Conservation (phyloP, 768 basidiomycete species). For the Cubamyces sp. region DNA sequence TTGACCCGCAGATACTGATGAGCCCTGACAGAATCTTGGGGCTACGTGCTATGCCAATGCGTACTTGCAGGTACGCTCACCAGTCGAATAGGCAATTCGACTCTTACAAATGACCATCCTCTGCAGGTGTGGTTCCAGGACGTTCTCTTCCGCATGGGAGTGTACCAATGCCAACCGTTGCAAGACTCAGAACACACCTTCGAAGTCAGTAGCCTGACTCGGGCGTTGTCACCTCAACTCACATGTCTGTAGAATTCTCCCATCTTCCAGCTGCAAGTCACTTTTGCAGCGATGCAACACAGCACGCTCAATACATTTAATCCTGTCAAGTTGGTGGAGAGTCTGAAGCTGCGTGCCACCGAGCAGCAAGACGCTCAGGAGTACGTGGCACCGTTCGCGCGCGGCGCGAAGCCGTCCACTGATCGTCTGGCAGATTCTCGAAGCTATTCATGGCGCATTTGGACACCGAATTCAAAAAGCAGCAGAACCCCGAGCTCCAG, state of each 20-base stretch:
- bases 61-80: slow-evolving; percentile 74
- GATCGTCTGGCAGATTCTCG: slow-evolving; percentile 65
- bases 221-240: slow-evolving; percentile 9
- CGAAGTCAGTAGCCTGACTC: slow-evolving; percentile 39
- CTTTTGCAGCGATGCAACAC: slow-evolving; percentile 85
- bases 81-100: not conserved
- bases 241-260: slow-evolving; percentile 62
- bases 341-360: slow-evolving; percentile 74
- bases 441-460: slow-evolving; percentile 93
- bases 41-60: slow-evolving; percentile 98
- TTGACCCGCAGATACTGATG: not conserved
- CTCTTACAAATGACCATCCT: not conserved
- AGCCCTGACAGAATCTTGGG: slow-evolving; percentile 75
- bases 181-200: slow-evolving; percentile 49
- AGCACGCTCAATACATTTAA: slow-evolving; percentile 75
- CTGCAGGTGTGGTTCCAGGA: slow-evolving; percentile 91
- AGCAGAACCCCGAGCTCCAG: slow-evolving; percentile 61
- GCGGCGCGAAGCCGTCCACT: not conserved
- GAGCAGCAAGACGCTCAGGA: slow-evolving; percentile 99
- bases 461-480: slow-evolving; percentile 86
- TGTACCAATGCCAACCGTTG: slow-evolving; percentile 75
- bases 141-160: slow-evolving; percentile 75
- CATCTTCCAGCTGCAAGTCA: slow-evolving; percentile 76
- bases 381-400: slow-evolving; percentile 47
- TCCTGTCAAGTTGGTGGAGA: slow-evolving; percentile 83